Conservation (phyloP, 805 yeast genomes). For the Zygoascus bituminiphila region DNA sequence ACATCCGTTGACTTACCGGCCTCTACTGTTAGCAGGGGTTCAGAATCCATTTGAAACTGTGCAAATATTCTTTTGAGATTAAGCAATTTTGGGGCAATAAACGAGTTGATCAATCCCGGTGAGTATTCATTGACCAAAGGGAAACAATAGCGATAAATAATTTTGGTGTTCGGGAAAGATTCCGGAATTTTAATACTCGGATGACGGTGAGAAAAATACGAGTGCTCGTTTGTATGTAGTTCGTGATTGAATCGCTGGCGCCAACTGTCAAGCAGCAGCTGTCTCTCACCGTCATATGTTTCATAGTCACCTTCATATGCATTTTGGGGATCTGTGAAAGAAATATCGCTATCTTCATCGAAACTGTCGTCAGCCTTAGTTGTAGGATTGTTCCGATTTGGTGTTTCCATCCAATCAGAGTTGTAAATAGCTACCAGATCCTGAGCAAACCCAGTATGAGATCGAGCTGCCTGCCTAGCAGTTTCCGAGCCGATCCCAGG, state of each 20-base stretch:
- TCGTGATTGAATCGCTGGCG: constrained; percentile 15
- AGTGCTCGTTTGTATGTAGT: constrained; percentile 17
- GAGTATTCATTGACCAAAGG: constrained; percentile 1
- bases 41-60: neutral
- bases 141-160: constrained; percentile 1
- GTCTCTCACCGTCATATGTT: neutral
- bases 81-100: neutral
- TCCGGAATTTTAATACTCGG: neutral
- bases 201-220: constrained; percentile 12
- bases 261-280: constrained; percentile 6
- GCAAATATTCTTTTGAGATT: neutral
- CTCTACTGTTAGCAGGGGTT: neutral
- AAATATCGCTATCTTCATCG: neutral
- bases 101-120: neutral
- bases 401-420: neutral
- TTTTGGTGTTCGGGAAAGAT: neutral
- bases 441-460: constrained; percentile 15
- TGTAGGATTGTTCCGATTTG: neutral
- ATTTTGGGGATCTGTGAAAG: neutral
- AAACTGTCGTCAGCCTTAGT: constrained; percentile 1
- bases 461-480: constrained; percentile 13
- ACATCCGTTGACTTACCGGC: neutral
- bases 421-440: constrained; percentile 14
- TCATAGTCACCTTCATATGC: neutral
- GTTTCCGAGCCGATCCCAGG: constrained; percentile 16